Conservation (phyloP, 768 basidiomycete genomes). For the Leccinum broughii region DNA sequence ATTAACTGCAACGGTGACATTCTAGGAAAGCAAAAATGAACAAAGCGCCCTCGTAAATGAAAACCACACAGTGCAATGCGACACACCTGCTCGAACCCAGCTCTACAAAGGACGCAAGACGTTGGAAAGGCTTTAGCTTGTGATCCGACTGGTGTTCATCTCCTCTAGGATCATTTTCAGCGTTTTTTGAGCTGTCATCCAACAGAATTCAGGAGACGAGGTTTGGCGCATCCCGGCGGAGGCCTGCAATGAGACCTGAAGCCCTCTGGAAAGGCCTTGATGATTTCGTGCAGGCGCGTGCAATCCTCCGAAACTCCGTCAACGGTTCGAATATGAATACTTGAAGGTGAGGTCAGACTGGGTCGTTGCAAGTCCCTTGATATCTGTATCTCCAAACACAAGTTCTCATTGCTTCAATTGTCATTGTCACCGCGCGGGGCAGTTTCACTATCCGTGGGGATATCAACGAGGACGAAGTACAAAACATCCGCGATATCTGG, state of each 20-base stretch:
- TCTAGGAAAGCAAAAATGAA: slow-evolving; percentile 18
- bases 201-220: slow-evolving; percentile 20
- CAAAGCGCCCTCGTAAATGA: too few species aligned
- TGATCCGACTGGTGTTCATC: slow-evolving; percentile 40
- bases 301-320: slow-evolving; percentile 61
- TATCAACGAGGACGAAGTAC: slow-evolving; percentile 90
- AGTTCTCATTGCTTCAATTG: too few species aligned
- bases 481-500: slow-evolving; percentile 98
- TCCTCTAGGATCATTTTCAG: slow-evolving; percentile 36
- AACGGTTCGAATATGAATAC: too few species aligned
- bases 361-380: too few species aligned
- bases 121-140: slow-evolving; percentile 46
- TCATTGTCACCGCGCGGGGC: slow-evolving; percentile 72
- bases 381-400: too few species aligned
- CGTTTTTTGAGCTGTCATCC: slow-evolving; percentile 33
- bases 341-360: too few species aligned
- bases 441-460: slow-evolving; percentile 94
- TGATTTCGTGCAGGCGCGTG: slow-evolving; percentile 64
- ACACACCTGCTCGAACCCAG: slow-evolving; percentile 43
- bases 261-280: slow-evolving; percentile 51
- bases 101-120: slow-evolving; percentile 45
- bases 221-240: slow-evolving; percentile 5
- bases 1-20: slow-evolving; percentile 34
- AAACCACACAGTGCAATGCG: background rate
- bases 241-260: slow-evolving; percentile 17